Evolutionary conservation across 2,329 filamentous ascomycete genomes (phyloP), one percentile per base, ranked within the genome.

Genomic region (Graphilbum fragrans): DNA sequence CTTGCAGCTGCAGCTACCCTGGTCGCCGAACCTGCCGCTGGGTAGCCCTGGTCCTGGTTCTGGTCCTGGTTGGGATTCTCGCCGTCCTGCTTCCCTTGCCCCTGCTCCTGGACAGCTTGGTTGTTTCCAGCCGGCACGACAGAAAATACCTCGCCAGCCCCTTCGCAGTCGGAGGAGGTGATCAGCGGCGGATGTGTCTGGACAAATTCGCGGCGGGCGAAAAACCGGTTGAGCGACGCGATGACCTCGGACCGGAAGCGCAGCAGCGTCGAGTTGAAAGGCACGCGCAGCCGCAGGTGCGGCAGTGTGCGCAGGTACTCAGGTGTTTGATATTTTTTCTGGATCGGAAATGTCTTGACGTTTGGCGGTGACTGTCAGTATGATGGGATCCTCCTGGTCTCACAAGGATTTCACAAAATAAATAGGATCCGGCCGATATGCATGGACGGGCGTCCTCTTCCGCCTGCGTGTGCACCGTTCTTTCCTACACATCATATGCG

Each of bases 111-210:
- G 18, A 6, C 33, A 8, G 39, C 21, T n/a, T n/a, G n/a, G n/a
- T n/a, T n/a, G 8, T 33, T 23, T 37, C 18, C 38, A 14, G 39
- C 38, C 20, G 39, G 67, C 18, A 67, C 57, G 31, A 96, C 66
- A 10, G 77, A 77, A 54, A 98, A 98, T 17, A 93, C 90, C 57
- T 96, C 88, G 1, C 92, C 92, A 2, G 88, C 92, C 4, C 92
- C 92, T 64, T 98, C 92, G 55, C 92, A 98, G 54, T 98, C 92
- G 0, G 90, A 94, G 1, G 90, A 95, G 2, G 92, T 96, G 54
- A 98, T 85, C 53, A 96, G 80, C 5, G 92, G 92, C 4, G 92
- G 86, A 51, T 96, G 90, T 8, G 85, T 86, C 61, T 96, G 83
- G 44, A 85, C 72, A 53, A 85, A 90, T 42, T 77, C 70, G 45